Evolutionary conservation across 768 basidiomycete genomes (phyloP).

Genomic region (Tylopilus rubrobrunneus): DNA sequence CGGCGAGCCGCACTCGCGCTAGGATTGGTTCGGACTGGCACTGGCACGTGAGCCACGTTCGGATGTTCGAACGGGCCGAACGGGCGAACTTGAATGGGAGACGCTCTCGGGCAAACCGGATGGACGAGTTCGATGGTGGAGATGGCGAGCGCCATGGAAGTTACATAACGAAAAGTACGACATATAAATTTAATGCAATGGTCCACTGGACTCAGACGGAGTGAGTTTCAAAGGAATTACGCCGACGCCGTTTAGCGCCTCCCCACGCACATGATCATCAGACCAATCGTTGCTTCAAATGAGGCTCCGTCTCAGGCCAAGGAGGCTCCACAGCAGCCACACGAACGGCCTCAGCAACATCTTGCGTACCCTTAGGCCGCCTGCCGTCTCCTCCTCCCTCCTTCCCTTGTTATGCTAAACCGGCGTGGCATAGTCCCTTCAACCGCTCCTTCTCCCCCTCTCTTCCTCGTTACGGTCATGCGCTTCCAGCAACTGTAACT

Average conservation of each 20-base stretch:
- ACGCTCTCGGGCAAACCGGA: conserved; percentile 6
- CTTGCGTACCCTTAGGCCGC: conserved; percentile 83
- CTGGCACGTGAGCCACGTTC: too few relatives aligned
- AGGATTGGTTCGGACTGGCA: too few relatives aligned
- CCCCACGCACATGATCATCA: conserved; percentile 14
- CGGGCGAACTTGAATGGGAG: too few relatives aligned
- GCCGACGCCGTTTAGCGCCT: background rate
- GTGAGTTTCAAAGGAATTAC: background rate
- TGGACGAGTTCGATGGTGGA: conserved; percentile 5
- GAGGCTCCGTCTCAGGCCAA: conserved; percentile 64
- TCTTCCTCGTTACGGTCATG: conserved; percentile 95
- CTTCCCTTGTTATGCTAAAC: conserved; percentile 63
- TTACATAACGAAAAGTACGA: conserved; percentile 4
- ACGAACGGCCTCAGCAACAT: conserved; percentile 38
- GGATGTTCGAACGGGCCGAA: too few relatives aligned
- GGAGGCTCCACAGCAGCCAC: conserved; percentile 24
- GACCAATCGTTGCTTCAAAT: conserved; percentile 34
- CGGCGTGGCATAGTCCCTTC: conserved; percentile 61
- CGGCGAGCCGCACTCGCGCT: too few relatives aligned
- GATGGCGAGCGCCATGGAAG: conserved; percentile 9
- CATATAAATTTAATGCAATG: background rate
- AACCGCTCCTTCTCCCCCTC: conserved; percentile 71
- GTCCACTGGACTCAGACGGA: background rate
- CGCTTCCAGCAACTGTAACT: conserved; percentile 76
- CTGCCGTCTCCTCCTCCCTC: conserved; percentile 64